A percentile compares a stretch with the other conserved stretches of the same genome.
These are phyloP conservation scores for Nidularia pulvinata DNA, from an alignment of 768 basidiomycete species.

Conservation along the genomic window DNA sequence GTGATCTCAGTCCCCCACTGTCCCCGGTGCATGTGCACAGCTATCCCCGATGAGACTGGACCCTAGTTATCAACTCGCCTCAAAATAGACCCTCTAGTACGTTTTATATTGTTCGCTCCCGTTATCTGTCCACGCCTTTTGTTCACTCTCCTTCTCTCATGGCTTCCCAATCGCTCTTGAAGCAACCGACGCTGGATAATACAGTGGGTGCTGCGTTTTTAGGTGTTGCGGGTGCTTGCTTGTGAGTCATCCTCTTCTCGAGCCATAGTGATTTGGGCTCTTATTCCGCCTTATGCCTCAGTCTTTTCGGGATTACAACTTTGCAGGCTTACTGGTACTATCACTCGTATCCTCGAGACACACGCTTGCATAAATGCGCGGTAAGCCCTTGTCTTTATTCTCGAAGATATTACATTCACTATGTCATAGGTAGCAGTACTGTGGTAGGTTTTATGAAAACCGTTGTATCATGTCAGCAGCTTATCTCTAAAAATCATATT, in stretches of 20 bases:
- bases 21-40: too few relatives aligned
- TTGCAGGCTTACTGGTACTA: slow-evolving; percentile 39
- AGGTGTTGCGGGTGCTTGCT: slow-evolving; percentile 28
- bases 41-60: too few relatives aligned
- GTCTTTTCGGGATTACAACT: slow-evolving; percentile 36
- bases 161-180: slow-evolving; percentile 12
- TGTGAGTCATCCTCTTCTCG: slow-evolving; percentile 18
- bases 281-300: slow-evolving; percentile 5
- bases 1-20: too few relatives aligned
- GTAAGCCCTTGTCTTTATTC: slow-evolving; percentile 14
- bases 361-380: slow-evolving; percentile 29
- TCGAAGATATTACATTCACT: too few relatives aligned
- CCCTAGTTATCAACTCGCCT: too few relatives aligned
- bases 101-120: too few relatives aligned
- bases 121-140: background rate
- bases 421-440: too few relatives aligned
- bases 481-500: too few relatives aligned
- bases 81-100: too few relatives aligned
- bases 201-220: slow-evolving; percentile 35
- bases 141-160: slow-evolving; percentile 15
- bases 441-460: too few relatives aligned
- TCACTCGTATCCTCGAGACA: slow-evolving; percentile 32
- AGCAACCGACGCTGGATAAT: slow-evolving; percentile 29
- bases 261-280: background rate
- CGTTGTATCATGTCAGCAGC: too few relatives aligned